Conservation (phyloP, 2,329 filamentous ascomycete genomes). For the Alternaria longipes region DNA sequence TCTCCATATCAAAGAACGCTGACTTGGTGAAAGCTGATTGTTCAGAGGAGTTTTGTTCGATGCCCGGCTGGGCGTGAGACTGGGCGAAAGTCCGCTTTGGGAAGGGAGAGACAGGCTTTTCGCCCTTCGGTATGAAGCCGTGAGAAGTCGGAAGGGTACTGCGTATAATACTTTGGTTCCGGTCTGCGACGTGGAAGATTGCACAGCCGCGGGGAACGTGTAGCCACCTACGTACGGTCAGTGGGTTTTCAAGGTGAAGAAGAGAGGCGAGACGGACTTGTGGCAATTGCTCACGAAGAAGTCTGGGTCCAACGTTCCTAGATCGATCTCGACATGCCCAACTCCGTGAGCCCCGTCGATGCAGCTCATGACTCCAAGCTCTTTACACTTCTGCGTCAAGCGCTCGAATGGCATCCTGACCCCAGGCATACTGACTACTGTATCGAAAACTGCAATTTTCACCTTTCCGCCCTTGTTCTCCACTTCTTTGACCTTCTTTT, state of each 20-base stretch:
- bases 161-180: constrained; percentile 79
- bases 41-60: constrained; percentile 10
- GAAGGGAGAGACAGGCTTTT: constrained; percentile 51
- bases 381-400: constrained; percentile 70
- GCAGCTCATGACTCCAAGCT: constrained; percentile 73
- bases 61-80: constrained; percentile 10
- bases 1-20: constrained; percentile 44
- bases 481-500: constrained; percentile 64
- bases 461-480: constrained; percentile 68
- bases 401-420: constrained; percentile 80
- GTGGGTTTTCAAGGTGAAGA: background rate
- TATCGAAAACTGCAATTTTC: constrained; percentile 78
- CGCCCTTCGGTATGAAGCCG: constrained; percentile 68
- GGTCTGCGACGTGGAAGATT: constrained; percentile 77
- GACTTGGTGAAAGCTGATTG: constrained; percentile 9
- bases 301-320: constrained; percentile 74
- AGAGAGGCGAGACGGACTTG: constrained; percentile 29
- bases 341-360: constrained; percentile 88
- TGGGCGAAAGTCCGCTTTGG: constrained; percentile 25
- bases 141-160: constrained; percentile 82
- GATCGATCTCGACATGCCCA: constrained; percentile 78
- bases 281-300: constrained; percentile 84
- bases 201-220: constrained; percentile 81
- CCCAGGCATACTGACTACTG: constrained; percentile 80
- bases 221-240: constrained; percentile 70